Conservation (phyloP, 805 yeast species). For the Ogataea minuta region DNA sequence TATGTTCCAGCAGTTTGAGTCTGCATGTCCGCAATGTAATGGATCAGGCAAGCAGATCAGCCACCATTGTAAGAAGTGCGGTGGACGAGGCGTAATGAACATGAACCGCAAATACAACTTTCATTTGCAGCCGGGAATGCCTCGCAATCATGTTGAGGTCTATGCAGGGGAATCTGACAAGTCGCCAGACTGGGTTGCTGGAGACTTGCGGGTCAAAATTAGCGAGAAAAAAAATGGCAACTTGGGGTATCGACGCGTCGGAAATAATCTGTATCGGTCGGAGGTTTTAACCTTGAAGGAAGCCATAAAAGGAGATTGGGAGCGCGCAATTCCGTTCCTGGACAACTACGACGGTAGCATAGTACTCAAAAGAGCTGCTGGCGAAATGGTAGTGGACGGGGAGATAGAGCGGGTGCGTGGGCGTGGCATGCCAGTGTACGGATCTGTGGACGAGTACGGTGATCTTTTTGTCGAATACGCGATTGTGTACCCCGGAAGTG, state of each 20-base stretch:
- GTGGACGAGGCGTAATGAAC: constrained; percentile 64
- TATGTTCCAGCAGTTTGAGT: constrained; percentile 82
- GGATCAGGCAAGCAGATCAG: constrained; percentile 73
- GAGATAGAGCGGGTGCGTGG: constrained; percentile 70
- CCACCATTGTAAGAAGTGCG: constrained; percentile 65
- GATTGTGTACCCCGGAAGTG: constrained; percentile 44
- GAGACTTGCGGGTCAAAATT: constrained; percentile 67
- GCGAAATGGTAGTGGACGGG: constrained; percentile 57
- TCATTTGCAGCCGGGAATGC: constrained; percentile 67
- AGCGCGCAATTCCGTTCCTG: constrained; percentile 60
- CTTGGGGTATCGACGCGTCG: constrained; percentile 84
- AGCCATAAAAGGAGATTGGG: constrained; percentile 81
- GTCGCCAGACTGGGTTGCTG: constrained; percentile 78
- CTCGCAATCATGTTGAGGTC: constrained; percentile 55
- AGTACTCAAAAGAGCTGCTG: constrained; percentile 46
- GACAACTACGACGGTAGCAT: constrained; percentile 54
- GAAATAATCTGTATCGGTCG: constrained; percentile 70
- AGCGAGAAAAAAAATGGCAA: constrained; percentile 54
- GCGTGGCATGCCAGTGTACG: constrained; percentile 79
- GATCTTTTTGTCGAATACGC: constrained; percentile 50
- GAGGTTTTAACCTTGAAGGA: constrained; percentile 74
- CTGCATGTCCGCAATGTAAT: constrained; percentile 72
- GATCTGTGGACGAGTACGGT: constrained; percentile 52
- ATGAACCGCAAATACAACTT: constrained; percentile 57
- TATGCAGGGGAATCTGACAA: constrained; percentile 79